A percentile compares a stretch with the other conserved stretches of the same genome.
phyloP scores from a whole-genome alignment of 2,329 filamentous ascomycete species.

The Cercospora sesami region DNA sequence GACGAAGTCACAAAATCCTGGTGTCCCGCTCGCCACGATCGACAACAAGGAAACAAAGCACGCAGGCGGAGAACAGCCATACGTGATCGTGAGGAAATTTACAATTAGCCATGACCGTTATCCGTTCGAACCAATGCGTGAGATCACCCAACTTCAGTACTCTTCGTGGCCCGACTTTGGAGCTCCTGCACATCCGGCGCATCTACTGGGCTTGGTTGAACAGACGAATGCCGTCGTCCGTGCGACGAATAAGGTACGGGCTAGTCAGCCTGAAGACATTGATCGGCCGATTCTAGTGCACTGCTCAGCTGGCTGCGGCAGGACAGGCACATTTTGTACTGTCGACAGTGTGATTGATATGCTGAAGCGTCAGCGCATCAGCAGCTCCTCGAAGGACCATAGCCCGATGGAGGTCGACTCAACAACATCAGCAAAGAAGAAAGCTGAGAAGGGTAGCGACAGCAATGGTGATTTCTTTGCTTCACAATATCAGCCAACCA shows the following conservation, averaged over 20 bases:
- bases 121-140: conserved; percentile 82
- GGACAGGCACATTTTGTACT: conserved; percentile 94
- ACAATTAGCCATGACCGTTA: conserved; percentile 72
- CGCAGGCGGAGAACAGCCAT: conserved; percentile 59
- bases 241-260: conserved; percentile 45
- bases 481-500: conserved; percentile 27
- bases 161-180: conserved; percentile 98
- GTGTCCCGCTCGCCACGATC: conserved; percentile 32
- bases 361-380: conserved; percentile 75
- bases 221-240: conserved; percentile 73
- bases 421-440: conserved; percentile 10
- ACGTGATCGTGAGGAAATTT: conserved; percentile 83
- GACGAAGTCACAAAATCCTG: conserved; percentile 39
- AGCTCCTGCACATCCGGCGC: conserved; percentile 81
- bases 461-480: conserved; percentile 34
- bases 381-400: conserved; percentile 30
- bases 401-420: conserved; percentile 50
- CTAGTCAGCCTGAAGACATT: conserved; percentile 53
- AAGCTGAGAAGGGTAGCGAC: neutral
- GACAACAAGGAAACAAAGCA: conserved; percentile 30
- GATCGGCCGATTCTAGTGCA: conserved; percentile 82
- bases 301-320: conserved; percentile 92
- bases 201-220: conserved; percentile 86
- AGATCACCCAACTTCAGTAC: conserved; percentile 94
- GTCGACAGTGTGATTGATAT: conserved; percentile 96